Evolutionary conservation across 176 grass and related monocot genomes (phyloP).

Genomic region (Cenchrus fungigraminus): DNA sequence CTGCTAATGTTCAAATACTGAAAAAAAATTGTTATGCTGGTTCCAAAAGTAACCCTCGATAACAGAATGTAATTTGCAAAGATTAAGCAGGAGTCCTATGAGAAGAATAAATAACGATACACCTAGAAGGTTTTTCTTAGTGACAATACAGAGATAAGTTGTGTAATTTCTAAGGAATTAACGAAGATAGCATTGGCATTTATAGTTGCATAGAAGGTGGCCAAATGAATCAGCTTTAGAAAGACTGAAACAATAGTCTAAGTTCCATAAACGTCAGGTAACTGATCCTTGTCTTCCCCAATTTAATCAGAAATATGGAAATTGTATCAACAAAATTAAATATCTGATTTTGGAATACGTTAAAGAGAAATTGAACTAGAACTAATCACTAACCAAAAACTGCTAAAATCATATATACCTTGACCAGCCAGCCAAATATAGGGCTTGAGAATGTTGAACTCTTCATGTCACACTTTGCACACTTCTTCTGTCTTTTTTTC

Average conservation of each 20-base stretch:
- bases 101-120: neutral
- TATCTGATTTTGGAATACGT: neutral
- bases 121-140: neutral
- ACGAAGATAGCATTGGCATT: neutral
- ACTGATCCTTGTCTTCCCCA: neutral
- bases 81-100: neutral
- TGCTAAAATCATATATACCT: slow-evolving; percentile 58
- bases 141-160: neutral
- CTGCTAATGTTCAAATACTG: neutral
- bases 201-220: neutral
- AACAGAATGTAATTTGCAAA: neutral
- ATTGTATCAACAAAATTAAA: slow-evolving; percentile 12
- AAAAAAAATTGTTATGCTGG: neutral
- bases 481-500: slow-evolving; percentile 67
- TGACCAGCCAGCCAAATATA: slow-evolving; percentile 79
- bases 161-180: neutral
- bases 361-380: neutral
- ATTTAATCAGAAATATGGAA: neutral
- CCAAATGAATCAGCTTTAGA: neutral
- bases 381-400: neutral
- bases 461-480: slow-evolving; percentile 62
- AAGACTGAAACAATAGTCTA: neutral
- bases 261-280: neutral
- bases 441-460: slow-evolving; percentile 68
- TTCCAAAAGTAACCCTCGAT: neutral